A percentile compares a stretch with the other conserved stretches of the same genome.
phyloP scores from a whole-genome alignment of 1,284 basidiomycete species.

The Marasmius fiardii region DNA sequence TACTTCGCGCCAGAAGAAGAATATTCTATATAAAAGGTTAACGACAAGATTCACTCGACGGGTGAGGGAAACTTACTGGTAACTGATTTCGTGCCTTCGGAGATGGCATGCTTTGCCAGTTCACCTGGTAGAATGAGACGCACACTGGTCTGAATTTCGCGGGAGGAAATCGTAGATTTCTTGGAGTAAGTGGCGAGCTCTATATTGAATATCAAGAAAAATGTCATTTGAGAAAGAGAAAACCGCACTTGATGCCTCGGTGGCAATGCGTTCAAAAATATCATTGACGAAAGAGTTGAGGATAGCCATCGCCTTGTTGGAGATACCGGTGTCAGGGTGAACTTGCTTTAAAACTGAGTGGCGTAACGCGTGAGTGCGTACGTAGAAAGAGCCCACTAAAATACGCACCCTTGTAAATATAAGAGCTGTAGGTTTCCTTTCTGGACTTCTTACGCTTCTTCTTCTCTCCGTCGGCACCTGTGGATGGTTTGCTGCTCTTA shows the following conservation, averaged over 20 bases:
- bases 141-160: constrained; percentile 91
- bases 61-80: constrained; percentile 29
- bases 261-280: constrained; percentile 82
- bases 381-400: constrained; percentile 6
- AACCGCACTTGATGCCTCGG: constrained; percentile 73
- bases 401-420: constrained; percentile 82
- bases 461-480: constrained; percentile 61
- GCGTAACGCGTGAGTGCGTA: constrained; percentile 3
- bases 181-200: constrained; percentile 91
- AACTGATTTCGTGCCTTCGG: constrained; percentile 60
- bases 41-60: not conserved
- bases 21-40: constrained; percentile 20
- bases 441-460: constrained; percentile 87
- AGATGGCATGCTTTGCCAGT: constrained; percentile 79
- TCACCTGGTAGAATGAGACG: constrained; percentile 90
- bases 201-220: constrained; percentile 33
- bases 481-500: constrained; percentile 54
- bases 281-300: constrained; percentile 81
- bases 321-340: constrained; percentile 84
- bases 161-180: constrained; percentile 92
- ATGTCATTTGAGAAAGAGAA: constrained; percentile 23
- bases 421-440: constrained; percentile 88
- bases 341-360: constrained; percentile 75
- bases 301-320: constrained; percentile 86
- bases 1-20: constrained; percentile 26